A percentile compares a stretch with the other conserved stretches of the same genome.
Evolutionary conservation across 345 rosid genomes (phyloP).

Genomic region (Pugionium dolabratum): DNA sequence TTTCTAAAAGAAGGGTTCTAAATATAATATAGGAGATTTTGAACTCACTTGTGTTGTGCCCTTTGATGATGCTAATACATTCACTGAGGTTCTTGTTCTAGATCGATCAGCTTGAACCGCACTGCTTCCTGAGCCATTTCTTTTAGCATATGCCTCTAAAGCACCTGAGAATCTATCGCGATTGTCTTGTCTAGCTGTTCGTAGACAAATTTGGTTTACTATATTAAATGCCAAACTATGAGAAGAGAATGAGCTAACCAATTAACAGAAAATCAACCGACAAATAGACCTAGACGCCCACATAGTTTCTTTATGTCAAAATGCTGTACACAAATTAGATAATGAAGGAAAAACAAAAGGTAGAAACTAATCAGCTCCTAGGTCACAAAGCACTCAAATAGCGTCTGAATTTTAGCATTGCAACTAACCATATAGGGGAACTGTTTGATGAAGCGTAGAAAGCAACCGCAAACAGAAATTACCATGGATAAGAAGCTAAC

Average conservation of each 20-base stretch:
- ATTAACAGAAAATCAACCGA: too few relatives aligned
- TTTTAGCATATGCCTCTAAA: conserved; percentile 70
- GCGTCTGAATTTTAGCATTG: neutral
- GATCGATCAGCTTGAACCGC: conserved; percentile 51
- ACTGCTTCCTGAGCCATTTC: conserved; percentile 61
- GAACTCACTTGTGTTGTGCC: conserved; percentile 52
- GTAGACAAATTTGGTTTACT: conserved; percentile 1
- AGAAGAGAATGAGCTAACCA: conserved; percentile 1
- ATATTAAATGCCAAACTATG: conserved; percentile 14
- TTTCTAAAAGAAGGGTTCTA: neutral
- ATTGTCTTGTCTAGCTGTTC: conserved; percentile 57
- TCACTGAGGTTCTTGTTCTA: conserved; percentile 59
- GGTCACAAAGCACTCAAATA: neutral
- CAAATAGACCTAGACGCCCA: too few relatives aligned
- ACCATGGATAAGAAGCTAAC: neutral
- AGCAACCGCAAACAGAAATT: conserved; percentile 4
- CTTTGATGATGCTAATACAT: conserved; percentile 57
- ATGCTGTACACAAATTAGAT: too few relatives aligned
- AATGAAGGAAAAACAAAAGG: too few relatives aligned
- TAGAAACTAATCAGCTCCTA: neutral
- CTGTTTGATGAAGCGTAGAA: neutral
- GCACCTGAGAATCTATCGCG: conserved; percentile 75
- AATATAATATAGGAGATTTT: conserved; percentile 1
- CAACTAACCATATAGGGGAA: conserved; percentile 8
- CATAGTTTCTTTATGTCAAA: too few relatives aligned